A percentile compares a stretch with the other conserved stretches of the same genome.
phyloP scores from a whole-genome alignment of 2,329 filamentous ascomycete species.

The Penicillium corylophilum region DNA sequence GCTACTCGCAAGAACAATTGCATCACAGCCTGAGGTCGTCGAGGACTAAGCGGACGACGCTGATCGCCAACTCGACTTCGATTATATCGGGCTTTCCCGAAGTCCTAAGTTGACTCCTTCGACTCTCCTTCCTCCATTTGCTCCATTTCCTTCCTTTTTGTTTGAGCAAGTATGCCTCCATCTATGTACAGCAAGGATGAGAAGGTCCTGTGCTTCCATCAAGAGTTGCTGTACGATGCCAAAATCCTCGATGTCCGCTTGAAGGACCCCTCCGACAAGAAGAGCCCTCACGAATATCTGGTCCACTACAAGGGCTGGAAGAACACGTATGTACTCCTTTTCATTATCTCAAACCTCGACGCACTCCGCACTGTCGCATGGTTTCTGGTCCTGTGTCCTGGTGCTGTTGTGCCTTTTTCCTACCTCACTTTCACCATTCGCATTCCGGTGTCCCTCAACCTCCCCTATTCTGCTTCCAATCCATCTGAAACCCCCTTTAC shows the following conservation, averaged over 20 bases:
- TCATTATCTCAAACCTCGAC: not conserved
- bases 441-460: not conserved
- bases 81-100: not conserved
- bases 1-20: not conserved
- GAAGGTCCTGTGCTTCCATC: constrained; percentile 93
- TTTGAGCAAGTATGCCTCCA: constrained; percentile 60
- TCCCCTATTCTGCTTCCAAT: not conserved
- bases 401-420: not conserved
- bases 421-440: not conserved
- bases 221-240: constrained; percentile 95
- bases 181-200: constrained; percentile 71
- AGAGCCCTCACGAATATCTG: constrained; percentile 78
- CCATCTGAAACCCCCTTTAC: not conserved
- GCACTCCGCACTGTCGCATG: not conserved
- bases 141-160: not conserved
- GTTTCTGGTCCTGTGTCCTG: not conserved
- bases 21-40: not conserved
- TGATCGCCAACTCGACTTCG: not conserved
- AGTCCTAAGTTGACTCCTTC: not conserved
- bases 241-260: constrained; percentile 80
- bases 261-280: constrained; percentile 63
- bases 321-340: constrained; percentile 67
- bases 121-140: not conserved
- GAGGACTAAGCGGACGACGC: not conserved
- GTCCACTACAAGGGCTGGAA: constrained; percentile 99